Evolutionary conservation across 1,284 basidiomycete genomes (phyloP), one percentile per base, ranked within the genome.

Genomic region (Moniliophthora roreri): DNA sequence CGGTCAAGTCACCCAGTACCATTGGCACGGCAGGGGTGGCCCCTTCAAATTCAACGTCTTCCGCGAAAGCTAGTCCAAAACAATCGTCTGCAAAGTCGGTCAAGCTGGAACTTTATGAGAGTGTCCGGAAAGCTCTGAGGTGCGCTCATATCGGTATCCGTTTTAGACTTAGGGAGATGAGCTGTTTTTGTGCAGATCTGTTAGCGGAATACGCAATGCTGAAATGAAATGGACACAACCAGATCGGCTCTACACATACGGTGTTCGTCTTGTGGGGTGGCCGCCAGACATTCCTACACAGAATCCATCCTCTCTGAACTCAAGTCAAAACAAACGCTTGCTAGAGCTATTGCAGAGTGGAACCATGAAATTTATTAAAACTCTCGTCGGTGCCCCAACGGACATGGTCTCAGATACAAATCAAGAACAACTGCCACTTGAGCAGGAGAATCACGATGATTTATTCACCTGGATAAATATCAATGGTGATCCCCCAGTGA

Each of bases 161-260:
- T 36, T 20, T 26, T 8, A 46, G 47, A n/a, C 50, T 32, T 38
- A 52, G 36, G 13, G 45, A 10, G 15, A 52, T 48, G 36, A 52
- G 38, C 47, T 53, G 44, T 52, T 20, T 26, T 51, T 36, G 41
- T 59, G n/a, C n/a, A 85, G 82, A 62, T 62, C 71, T 11, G 73
- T 72, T 9, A 82, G 81, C 56, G 83, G 84, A 9, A 65, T 80
- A 13, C 79, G 80, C 3, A 81, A 74, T 54, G 84, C 85, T 20
- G 85, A 87, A 59, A 87, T 87, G 85, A 85, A 82, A 65, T 87
- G 85, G 85, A 80, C 80, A 3, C 84, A 84, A 60, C 84, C 79
- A 51, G 76, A 80, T 23, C 74, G 78, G 47, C 65, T 87, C 28
- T 68, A 73, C 55, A 63, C 68, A 4, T 86, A 84, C 58, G 80